Evolutionary conservation across 2,329 filamentous ascomycete species (phyloP).

Genomic region (Basipetospora chlamydospora): DNA sequence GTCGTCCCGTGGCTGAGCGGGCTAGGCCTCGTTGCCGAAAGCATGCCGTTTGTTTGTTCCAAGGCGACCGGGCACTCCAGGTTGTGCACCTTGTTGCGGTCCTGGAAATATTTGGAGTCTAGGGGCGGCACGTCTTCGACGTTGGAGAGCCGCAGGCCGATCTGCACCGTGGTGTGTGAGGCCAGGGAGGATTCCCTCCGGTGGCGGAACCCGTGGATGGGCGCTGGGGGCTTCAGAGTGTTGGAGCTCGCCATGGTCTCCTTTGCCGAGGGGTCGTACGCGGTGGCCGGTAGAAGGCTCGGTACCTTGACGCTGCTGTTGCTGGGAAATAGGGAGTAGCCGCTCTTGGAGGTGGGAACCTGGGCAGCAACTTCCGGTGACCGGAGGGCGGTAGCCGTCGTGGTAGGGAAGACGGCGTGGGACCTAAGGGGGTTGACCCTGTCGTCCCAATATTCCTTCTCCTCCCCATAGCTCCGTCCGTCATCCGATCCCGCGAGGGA

Average conservation of each 20-base stretch:
- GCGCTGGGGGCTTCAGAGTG: slow-evolving; percentile 24
- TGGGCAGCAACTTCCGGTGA: slow-evolving; percentile 7
- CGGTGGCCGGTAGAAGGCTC: slow-evolving; percentile 30
- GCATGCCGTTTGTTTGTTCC: not conserved
- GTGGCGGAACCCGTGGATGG: slow-evolving; percentile 29
- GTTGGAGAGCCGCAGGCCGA: slow-evolving; percentile 53
- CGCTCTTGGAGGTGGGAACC: slow-evolving; percentile 18
- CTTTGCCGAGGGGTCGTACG: slow-evolving; percentile 21
- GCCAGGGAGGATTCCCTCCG: slow-evolving; percentile 45
- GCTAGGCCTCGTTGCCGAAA: slow-evolving; percentile 14
- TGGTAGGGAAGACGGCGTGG: slow-evolving; percentile 15
- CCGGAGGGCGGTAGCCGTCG: not conserved
- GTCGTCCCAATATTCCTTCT: slow-evolving; percentile 5
- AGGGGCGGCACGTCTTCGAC: slow-evolving; percentile 32
- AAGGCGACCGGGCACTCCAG: slow-evolving; percentile 17
- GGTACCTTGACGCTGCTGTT: slow-evolving; percentile 15
- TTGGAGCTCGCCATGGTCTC: not conserved
- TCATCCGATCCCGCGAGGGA: slow-evolving; percentile 14
- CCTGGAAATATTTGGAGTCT: slow-evolving; percentile 15
- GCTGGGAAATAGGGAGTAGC: slow-evolving; percentile 25
- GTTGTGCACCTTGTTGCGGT: slow-evolving; percentile 22
- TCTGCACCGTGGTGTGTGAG: slow-evolving; percentile 57
- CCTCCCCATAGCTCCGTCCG: not conserved
- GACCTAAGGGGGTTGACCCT: slow-evolving; percentile 18
- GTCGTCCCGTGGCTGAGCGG: slow-evolving; percentile 12